A percentile compares a stretch with the other conserved stretches of the same genome.
phyloP scores from a whole-genome alignment of 176 grass and related monocot genomes.

The Raddia distichophylla region DNA sequence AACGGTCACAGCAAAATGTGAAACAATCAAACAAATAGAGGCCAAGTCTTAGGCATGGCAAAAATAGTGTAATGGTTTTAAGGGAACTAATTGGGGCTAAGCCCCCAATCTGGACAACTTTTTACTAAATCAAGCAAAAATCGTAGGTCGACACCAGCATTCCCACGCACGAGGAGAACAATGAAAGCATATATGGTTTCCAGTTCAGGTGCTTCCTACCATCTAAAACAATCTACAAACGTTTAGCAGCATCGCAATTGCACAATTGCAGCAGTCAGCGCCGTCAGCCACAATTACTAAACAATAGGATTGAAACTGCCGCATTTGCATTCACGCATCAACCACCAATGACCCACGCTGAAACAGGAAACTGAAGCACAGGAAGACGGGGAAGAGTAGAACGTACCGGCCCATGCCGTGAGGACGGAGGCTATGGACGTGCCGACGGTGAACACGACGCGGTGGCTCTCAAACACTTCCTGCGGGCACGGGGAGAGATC shows the following conservation, averaged over 20 bases:
- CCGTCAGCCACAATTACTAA: neutral
- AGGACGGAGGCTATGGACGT: conserved; percentile 89
- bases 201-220: neutral
- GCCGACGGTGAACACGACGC: conserved; percentile 86
- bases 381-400: neutral
- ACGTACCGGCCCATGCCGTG: conserved; percentile 82
- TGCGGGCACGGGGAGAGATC: conserved; percentile 39
- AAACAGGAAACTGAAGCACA: neutral
- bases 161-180: too few relatives aligned
- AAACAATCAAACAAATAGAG: neutral
- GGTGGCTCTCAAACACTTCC: conserved; percentile 84
- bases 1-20: neutral
- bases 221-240: neutral
- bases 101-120: too few relatives aligned
- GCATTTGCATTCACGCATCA: neutral
- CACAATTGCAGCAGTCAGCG: conserved; percentile 4
- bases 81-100: too few relatives aligned
- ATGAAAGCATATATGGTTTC: neutral
- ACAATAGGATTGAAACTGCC: neutral
- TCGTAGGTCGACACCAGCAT: too few relatives aligned
- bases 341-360: neutral
- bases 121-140: too few relatives aligned
- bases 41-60: neutral
- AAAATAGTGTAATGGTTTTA: too few relatives aligned
- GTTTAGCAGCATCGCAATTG: neutral